Evolutionary conservation across 371 early-diverging fungal species (phyloP), one percentile per base, ranked within the genome.

Genomic region (Apophysomyces variabilis): DNA sequence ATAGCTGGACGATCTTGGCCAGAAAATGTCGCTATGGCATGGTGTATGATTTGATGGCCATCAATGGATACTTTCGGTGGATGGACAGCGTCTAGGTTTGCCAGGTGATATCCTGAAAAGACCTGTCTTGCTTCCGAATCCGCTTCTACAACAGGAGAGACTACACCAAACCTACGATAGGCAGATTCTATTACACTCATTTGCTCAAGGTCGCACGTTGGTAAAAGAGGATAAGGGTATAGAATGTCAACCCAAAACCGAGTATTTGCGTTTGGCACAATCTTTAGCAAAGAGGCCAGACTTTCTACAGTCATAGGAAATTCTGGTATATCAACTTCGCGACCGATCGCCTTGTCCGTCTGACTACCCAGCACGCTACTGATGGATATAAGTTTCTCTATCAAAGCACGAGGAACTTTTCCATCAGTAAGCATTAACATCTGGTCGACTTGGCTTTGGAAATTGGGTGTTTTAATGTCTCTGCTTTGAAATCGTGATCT

Each of bases 401-500:
- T 58, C 2, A 80, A 57, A 2, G 71, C 70, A 35, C 72, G 66
- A 3, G 68, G 47, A 0, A 73, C 69, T 11, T 70, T 72, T 8
- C 76, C 70, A 0, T 68, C 69, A 0, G 79, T 74, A 38, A 80
- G 50, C 4, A 56, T 61, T 56, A 85, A 70, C 43, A 83, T 75
- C 59, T 81, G 82, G 7, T 84, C 76, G 0, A 89, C 87, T 73
- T 91, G 90, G 2, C 87, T 77, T 16, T 83, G 74, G 69, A 83
- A 90, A 41, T 80, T 79, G 4, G 90, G 92, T 1, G 84, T 78
- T 58, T 79, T 84, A 58, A 89, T 76, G 68, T 87, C 88, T 58
- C 88, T 80, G 57, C 85, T 86, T 71, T 93, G 93, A 73, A 94
- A 94, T 11, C 95, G 85, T 9, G 91, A 90, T 18, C 95, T 83